Base-by-base conservation (phyloP, 2,329 filamentous ascomycete genomes). In the Apiospora rasikravindrae region DNA sequence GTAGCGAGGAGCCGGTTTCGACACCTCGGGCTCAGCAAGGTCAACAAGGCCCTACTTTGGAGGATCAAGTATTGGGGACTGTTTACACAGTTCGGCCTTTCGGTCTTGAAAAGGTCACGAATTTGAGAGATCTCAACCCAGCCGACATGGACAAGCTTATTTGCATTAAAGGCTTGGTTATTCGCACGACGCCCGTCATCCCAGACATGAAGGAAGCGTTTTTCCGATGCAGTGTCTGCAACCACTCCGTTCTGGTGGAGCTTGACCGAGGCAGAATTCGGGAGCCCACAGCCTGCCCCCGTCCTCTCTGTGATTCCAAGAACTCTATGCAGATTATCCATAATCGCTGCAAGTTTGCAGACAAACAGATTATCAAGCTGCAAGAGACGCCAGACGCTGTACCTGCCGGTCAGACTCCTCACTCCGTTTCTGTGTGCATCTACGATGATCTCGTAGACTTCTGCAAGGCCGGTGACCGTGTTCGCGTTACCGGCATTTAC, bases 131-230 rank as follows among this genome's bases (percentile, higher is more conserved):
- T 74, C 88, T 99, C 47, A 97, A 99, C 80, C 96, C 96, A 5
- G 93, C 93, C 71, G 92, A 98, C 79, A 98, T 98, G 90, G 97
- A 99, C 83, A 97, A 97, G 80, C 89, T 99, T 75, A 92, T 99
- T 76, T 94, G 92, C 76, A 92, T 99, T 83, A 99, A 98, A 83
- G 96, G 96, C 66, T 88, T 99, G 22, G 96, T 99, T 73, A 99
- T 99, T 78, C 92, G 96, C 74, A 93, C 96, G 3, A 98, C 96
- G 0, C 95, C 96, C 0, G 94, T 99, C 75, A 98, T 99, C 75
- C 96, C 96, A 0, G 96, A 99, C 78, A 99, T 99, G 97, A 98
- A 97, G 84, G 94, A 98, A 80, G 96, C 96, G 0, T 98, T 98
- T 84, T 99, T 99, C 89, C 93, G 94, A 75, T 99, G 96, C 84